Evolutionary conservation across 192 early-diverging fungal species (phyloP).

Genomic region (Pecoramyces ruminantium): DNA sequence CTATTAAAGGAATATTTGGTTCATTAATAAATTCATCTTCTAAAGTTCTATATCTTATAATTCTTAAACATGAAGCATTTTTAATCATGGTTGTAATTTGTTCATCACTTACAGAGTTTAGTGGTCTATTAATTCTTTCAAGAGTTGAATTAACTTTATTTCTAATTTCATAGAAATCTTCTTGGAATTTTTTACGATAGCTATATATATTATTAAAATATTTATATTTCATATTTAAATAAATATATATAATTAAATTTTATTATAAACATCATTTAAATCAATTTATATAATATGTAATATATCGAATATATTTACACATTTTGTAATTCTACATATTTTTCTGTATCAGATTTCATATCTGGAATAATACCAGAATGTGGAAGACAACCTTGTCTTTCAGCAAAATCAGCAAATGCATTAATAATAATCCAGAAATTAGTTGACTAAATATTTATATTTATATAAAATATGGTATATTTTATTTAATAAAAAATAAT

Average conservation of each 20-base stretch:
- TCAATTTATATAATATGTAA: too few relatives aligned
- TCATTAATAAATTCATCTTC: slow-evolving; percentile 27
- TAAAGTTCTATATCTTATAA: slow-evolving; percentile 45
- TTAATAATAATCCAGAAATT: slow-evolving; percentile 75
- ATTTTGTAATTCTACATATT: slow-evolving; percentile 69
- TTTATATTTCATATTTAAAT: neutral
- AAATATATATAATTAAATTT: too few relatives aligned
- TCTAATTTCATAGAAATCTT: slow-evolving; percentile 23
- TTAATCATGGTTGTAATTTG: slow-evolving; percentile 73
- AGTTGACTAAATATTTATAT: slow-evolving; percentile 22
- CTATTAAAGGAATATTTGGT: slow-evolving; percentile 21
- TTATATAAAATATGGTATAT: neutral
- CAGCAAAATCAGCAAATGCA: slow-evolving; percentile 64
- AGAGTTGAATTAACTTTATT: slow-evolving; percentile 25
- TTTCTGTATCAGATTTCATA: slow-evolving; percentile 90
- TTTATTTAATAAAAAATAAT: neutral
- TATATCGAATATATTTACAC: slow-evolving; percentile 50
- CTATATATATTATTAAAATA: slow-evolving; percentile 10
- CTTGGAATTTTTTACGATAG: slow-evolving; percentile 62
- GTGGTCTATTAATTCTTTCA: slow-evolving; percentile 18
- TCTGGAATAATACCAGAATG: slow-evolving; percentile 77
- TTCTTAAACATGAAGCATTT: slow-evolving; percentile 45
- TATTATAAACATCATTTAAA: too few relatives aligned
- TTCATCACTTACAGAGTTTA: slow-evolving; percentile 34
- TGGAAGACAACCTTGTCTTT: slow-evolving; percentile 56